phyloP scores from a whole-genome alignment of 768 basidiomycete genomes.

The Xanthoconium stramineum region DNA sequence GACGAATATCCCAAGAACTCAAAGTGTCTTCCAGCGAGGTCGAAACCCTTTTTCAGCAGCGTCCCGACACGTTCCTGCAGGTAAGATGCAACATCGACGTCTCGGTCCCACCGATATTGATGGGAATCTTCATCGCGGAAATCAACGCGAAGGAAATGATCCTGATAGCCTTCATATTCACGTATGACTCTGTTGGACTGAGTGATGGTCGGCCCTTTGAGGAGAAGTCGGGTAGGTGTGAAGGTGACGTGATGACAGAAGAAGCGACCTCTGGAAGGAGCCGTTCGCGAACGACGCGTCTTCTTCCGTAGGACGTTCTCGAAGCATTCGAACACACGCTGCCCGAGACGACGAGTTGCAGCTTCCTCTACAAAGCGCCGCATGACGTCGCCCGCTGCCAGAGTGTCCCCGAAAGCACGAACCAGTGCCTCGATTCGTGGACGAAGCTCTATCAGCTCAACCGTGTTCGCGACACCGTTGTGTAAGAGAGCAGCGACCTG shows the following conservation, averaged over 20 bases:
- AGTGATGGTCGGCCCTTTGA: slow-evolving; percentile 73
- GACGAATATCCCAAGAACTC: slow-evolving; percentile 82
- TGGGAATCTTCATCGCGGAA: slow-evolving; percentile 81
- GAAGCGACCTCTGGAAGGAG: slow-evolving; percentile 42
- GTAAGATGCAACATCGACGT: slow-evolving; percentile 56
- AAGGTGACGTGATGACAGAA: slow-evolving; percentile 72
- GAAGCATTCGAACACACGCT: slow-evolving; percentile 46
- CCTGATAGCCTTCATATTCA: slow-evolving; percentile 52
- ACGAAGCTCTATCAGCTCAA: slow-evolving; percentile 48
- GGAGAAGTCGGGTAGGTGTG: slow-evolving; percentile 67
- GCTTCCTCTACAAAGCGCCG: slow-evolving; percentile 52
- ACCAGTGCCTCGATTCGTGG: slow-evolving; percentile 43
- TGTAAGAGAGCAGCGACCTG: slow-evolving; percentile 70
- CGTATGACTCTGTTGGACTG: slow-evolving; percentile 84
- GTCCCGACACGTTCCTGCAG: slow-evolving; percentile 57
- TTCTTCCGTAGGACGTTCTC: slow-evolving; percentile 30
- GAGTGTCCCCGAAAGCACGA: slow-evolving; percentile 25
- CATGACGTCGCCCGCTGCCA: slow-evolving; percentile 40
- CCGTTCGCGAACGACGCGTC: slow-evolving; percentile 14
- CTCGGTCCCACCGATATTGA: slow-evolving; percentile 68
- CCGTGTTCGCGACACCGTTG: slow-evolving; percentile 61
- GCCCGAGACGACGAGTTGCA: slow-evolving; percentile 44
- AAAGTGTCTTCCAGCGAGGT: slow-evolving; percentile 66
- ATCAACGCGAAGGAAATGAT: slow-evolving; percentile 77
- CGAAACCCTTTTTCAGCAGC: slow-evolving; percentile 60